Base-by-base conservation (phyloP, 2,329 filamentous ascomycete species). In the Alternaria incomplexa region DNA sequence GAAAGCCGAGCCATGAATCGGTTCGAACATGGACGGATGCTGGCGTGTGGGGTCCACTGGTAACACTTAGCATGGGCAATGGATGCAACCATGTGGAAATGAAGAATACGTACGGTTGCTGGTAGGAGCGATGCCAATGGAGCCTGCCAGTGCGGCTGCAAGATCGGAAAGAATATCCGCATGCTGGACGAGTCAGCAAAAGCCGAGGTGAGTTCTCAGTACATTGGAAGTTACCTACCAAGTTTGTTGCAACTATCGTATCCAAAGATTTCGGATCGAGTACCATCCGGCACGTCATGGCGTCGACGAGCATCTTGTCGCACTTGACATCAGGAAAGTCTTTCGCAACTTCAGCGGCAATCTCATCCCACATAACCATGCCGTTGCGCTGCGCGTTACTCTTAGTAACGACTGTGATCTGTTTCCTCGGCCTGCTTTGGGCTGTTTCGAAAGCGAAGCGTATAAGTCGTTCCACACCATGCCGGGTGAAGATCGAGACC, bases 81-180 rank as follows among this genome's bases (percentile, higher is more conserved):
- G 13, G 3, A 40, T 40, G 28, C 23, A 15, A 15, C 20, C 1
- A 13, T 15, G 23, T 25, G n/a, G 13, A 11, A 30, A 12, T 32
- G 13, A 12, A 22, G 4, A 8, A 28, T 26, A 56, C 63, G 15
- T 46, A 65, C 63, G 83, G 69, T 92, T 92, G 45, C 86, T 88
- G 0, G 89, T 91, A 4, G 90, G 89, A 4, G 90, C 90, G 61
- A 93, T 91, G 9, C 90, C 90, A 63, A 92, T 92, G 3, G 86
- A 89, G 0, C 90, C 90, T 3, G 90, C 90, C 7, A 92, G 81
- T 0, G 89, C 89, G 13, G 90, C 90, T 6, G 90, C 90, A 20
- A 92, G 82, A 71, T 92, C 90, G 0, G 89, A 91, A 5, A 92
- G 84, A 53, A 92, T 91, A 67, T 92, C 90, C 4, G 89, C 89